Evolutionary conservation across 768 basidiomycete species (phyloP), one percentile per base, ranked within the genome.

Genomic region (Suillus discolor): DNA sequence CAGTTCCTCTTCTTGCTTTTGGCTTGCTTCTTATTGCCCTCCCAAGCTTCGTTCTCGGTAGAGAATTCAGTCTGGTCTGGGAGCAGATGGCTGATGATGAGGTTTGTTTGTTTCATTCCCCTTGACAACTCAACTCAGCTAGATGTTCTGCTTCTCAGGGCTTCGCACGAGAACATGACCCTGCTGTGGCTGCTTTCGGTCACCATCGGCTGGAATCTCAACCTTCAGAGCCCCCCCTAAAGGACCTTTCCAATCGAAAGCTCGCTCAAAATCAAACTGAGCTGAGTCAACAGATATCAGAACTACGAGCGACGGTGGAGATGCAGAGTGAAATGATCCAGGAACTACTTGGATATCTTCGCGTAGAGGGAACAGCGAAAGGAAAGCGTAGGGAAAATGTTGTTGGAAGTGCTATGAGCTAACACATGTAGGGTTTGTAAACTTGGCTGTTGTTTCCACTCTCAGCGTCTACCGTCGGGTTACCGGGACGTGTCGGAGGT

Each of bases 61-160:
- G 94, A 44, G 94, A 97, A 74, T 97, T 97, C 74, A 93, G 93
- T 66, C 80, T 89, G 15, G 92, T 96, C 1, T 97, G 94, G 91
- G 93, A 96, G 65, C 83, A 83, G 38, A 94, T 96, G 92, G 83
- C 82, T 0, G 78, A 73, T 23, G 75, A 82, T 59, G 78, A 82
- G 54, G 85, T 83, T 51, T n/a, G 81, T 66, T 49, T 47, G 34
- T 45, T 45, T 61, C 25, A 8, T 25, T 23, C 5, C 16, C n/a
- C n/a, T 38, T 23, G 1, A 4, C 20, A 31, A 16, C 15, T 11
- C 15, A 31, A 16, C 15, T 11, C 28, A 47, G 61, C 62, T 20
- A 62, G 6, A 39, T 51, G 63, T 66, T 67, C 38, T 42, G 57
- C 38, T 64, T 63, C 28, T 57, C 16, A 53, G 47, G 20, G 16